Evolutionary conservation across 257 asterid species (phyloP), one percentile per base, ranked within the genome.

Genomic region (Penstemon eatonii): DNA sequence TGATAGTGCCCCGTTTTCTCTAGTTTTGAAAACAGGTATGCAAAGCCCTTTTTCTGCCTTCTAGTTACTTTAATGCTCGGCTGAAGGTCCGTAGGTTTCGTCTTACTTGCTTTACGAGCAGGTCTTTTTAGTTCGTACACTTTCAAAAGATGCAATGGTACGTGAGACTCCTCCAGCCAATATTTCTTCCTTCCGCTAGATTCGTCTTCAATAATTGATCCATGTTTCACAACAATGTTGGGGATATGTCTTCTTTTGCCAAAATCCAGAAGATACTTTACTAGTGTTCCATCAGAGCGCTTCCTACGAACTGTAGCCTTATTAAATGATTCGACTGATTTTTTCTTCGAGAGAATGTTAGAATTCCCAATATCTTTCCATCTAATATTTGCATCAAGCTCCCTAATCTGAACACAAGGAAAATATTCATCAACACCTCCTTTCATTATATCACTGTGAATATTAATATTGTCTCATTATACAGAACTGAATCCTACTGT

Each of bases 181-280:
- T 84, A 92, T 76, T 81, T 90, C 80, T 88, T 92, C 84, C 75
- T 85, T 68, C 75, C 90, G 47, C 76, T 84, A 25, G 87, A 77
- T 25, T 84, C 68, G 55, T 92, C 97, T 75, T 85, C 95, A 67
- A 86, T 75, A 75, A 33, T 73, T 63, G 90, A 69, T 51, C 98
- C 98, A 73, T 84, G 83, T 76, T 60, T 87, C 66, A 82, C 65
- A 74, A 92, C 97, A 73, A 88, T 67, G 65, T 92, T 96, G 44
- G 98, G 98, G 65, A 92, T 84, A 82, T 85, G 85, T 78, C 98
- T 81, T 80, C 95, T 85, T 77, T 90, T 92, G 65, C 98, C 98
- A 77, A 92, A 92, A 84, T 92, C 98, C 72, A 92, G 85, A 70
- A 92, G 98, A 83, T 92, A 92, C 75, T 72, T 87, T 68, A 77